phyloP scores from a whole-genome alignment of 2,329 filamentous ascomycete genomes.

The Calonectria crousiana region DNA sequence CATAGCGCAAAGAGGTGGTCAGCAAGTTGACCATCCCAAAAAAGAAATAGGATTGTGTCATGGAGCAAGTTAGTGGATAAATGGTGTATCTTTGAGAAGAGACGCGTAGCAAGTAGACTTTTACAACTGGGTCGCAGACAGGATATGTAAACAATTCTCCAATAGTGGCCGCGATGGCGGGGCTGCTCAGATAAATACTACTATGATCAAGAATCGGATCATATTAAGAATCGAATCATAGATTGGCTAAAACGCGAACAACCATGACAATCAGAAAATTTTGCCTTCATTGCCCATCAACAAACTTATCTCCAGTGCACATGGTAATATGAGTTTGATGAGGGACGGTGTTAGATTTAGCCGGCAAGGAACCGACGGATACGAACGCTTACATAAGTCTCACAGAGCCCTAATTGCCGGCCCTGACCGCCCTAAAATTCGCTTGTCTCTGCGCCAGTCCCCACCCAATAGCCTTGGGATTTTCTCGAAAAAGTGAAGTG shows the following conservation, averaged over 20 bases:
- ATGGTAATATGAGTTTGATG: not conserved
- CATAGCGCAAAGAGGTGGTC: not conserved
- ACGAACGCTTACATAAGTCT: not conserved
- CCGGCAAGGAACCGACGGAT: not conserved
- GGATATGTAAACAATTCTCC: not conserved
- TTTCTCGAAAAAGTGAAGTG: conserved; percentile 37
- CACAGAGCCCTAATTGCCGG: conserved; percentile 59
- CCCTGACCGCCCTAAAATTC: conserved; percentile 52
- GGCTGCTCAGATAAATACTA: not conserved
- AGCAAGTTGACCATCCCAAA: not conserved
- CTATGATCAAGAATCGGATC: not conserved
- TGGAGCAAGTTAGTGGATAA: conserved; percentile 20
- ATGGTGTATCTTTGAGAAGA: conserved; percentile 18
- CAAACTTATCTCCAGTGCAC: not conserved
- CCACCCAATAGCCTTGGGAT: conserved; percentile 45
- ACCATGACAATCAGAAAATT: not conserved
- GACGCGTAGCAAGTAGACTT: not conserved
- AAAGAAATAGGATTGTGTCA: conserved; percentile 7
- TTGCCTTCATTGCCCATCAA: not conserved
- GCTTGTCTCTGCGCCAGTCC: conserved; percentile 18
- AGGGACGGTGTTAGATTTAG: not conserved
- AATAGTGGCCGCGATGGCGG: not conserved
- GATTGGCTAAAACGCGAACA: not conserved
- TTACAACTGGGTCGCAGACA: not conserved
- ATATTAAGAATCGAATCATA: not conserved